Percentiles rank a stretch among this genome's conserved stretches.
Conservation (phyloP, 805 yeast species). For the Kazachstania martiniae region DNA sequence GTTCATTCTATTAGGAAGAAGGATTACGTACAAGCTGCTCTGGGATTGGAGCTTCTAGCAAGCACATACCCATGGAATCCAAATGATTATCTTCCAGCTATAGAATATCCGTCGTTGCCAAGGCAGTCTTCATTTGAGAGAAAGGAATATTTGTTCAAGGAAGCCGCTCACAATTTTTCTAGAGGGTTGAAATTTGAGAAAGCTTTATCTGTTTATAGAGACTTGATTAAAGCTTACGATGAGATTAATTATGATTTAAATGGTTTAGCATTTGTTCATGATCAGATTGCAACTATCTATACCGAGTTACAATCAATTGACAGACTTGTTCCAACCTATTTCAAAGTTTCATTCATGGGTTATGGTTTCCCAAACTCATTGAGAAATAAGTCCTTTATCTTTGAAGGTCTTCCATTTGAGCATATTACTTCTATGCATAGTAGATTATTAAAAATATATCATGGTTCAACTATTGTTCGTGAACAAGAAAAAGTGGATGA, state of each 20-base stretch:
- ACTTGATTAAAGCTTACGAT: conserved; percentile 64
- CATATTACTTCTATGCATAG: conserved; percentile 76
- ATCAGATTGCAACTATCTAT: conserved; percentile 58
- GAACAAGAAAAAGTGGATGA: conserved; percentile 44
- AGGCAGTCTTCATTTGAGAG: conserved; percentile 71
- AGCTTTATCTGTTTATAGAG: conserved; percentile 70
- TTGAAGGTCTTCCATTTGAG: conserved; percentile 81
- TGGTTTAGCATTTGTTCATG: conserved; percentile 64
- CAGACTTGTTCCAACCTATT: conserved; percentile 65
- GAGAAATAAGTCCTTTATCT: conserved; percentile 66
- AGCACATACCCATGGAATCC: conserved; percentile 67
- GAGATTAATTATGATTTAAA: conserved; percentile 61
- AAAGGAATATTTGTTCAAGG: conserved; percentile 58
- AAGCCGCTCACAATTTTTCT: conserved; percentile 58
- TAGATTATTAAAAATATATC: conserved; percentile 61
- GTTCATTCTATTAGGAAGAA: conserved; percentile 48
- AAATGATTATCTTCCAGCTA: conserved; percentile 42
- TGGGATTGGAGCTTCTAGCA: conserved; percentile 68
- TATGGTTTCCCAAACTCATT: conserved; percentile 72
- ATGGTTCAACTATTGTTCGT: conserved; percentile 66
- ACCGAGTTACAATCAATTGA: conserved; percentile 55
- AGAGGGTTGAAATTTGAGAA: conserved; percentile 68
- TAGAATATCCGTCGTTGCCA: conserved; percentile 63
- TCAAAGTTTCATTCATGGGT: conserved; percentile 72
- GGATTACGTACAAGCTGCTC: conserved; percentile 73